Base-by-base conservation (phyloP, 352 stramenopile genomes). In the Blastocystis sp. region DNA sequence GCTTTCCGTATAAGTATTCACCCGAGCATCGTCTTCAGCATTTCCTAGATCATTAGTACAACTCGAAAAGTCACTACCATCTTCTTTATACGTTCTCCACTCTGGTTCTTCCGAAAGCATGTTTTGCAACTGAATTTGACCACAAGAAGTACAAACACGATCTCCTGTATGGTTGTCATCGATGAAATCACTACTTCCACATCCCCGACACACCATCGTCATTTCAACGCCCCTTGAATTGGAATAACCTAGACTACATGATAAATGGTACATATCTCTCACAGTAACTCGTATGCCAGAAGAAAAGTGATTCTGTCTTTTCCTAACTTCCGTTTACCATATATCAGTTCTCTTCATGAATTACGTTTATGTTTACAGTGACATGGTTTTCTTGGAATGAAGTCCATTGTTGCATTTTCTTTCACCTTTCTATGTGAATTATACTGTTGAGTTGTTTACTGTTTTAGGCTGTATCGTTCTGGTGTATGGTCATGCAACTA, bases 101-200 rank as follows among this genome's bases (percentile, higher is more conserved):
- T 84, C 73, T 7, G 73, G 73, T 53, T 84, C 51, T 48, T 84
- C 73, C 27, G 73, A 84, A 68, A 84, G 73, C 27, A 84, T 62
- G 33, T 68, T 84, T 27, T 62, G 54, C 30, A 69, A 24, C 17
- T 84, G 51, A 13, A 84, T 51, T 24, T 69, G n/a, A 37, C 73
- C 73, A 27, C 73, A 84, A n/a, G 35, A 68, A 22, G 54, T 54
- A 22, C 73, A 84, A 17, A 84, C 59, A 17, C 73, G 73, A 24
- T 84, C 73, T 22, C 73, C 73, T 11, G 73, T 84, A 15, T 66
- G 42, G 42, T 53, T 30, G 30, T 84, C 73, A 44, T 84, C 53
- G 17, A 84, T 60, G 37, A 84, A 84, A 44, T 66, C 48, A 15
- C 19, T 84, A 37, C 59, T 66, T 64, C 73, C 73, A 48, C 73